Percentiles rank a stretch among this genome's conserved stretches.
phyloP scores from a whole-genome alignment of 176 grass and related monocot genomes.

The Saccharum spontaneum region DNA sequence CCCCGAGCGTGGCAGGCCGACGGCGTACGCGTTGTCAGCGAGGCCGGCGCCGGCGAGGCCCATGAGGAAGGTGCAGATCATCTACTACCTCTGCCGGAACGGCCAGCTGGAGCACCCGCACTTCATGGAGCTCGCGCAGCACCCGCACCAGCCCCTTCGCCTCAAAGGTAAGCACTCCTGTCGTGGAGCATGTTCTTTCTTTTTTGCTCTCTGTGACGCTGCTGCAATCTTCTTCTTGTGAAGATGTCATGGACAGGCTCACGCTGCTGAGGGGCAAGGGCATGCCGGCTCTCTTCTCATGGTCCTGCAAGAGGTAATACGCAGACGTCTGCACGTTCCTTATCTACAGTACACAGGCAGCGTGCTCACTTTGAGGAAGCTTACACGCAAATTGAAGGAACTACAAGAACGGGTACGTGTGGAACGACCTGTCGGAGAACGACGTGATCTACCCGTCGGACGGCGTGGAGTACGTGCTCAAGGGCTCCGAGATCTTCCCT shows the following conservation, averaged over 20 bases:
- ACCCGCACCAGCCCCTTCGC: slow-evolving; percentile 75
- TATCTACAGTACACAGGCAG: too few species aligned
- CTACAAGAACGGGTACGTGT: slow-evolving; percentile 99
- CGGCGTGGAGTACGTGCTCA: slow-evolving; percentile 97
- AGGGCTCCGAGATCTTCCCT: slow-evolving; percentile 91
- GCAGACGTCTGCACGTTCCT: too few species aligned
- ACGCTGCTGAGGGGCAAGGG: slow-evolving; percentile 87
- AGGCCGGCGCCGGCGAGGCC: slow-evolving; percentile 51
- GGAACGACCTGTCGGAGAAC: slow-evolving; percentile 94
- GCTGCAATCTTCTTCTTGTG: neutral
- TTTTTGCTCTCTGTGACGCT: neutral
- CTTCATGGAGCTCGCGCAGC: slow-evolving; percentile 89
- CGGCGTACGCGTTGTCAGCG: slow-evolving; percentile 44
- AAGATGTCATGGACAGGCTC: slow-evolving; percentile 84
- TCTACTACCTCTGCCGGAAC: slow-evolving; percentile 97
- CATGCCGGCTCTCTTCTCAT: slow-evolving; percentile 91
- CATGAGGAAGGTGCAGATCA: slow-evolving; percentile 75
- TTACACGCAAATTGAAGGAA: slow-evolving; percentile 47
- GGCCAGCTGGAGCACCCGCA: slow-evolving; percentile 97
- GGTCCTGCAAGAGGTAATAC: slow-evolving; percentile 93
- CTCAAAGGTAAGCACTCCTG: slow-evolving; percentile 58
- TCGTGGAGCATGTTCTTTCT: neutral
- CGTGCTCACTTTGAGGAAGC: neutral
- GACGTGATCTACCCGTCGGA: slow-evolving; percentile 92
- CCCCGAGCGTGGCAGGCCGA: slow-evolving; percentile 57